Conservation (phyloP, 2,329 filamentous ascomycete genomes). For the Penicillium psychrosexuale region DNA sequence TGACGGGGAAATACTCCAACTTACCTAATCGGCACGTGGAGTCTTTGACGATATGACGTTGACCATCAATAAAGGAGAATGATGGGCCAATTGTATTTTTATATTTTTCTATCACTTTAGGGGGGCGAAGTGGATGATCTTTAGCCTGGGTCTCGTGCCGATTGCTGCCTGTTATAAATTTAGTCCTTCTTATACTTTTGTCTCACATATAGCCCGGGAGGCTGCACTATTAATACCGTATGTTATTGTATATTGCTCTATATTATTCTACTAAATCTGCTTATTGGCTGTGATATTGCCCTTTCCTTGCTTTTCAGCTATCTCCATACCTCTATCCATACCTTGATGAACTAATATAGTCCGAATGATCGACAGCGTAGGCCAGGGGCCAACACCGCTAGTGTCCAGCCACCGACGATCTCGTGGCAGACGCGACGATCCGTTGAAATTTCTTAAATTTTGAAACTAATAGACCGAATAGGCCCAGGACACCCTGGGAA, state of each 20-base stretch:
- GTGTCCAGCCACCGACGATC: conserved; percentile 26
- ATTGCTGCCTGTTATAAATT: conserved; percentile 1
- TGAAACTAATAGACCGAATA: background rate
- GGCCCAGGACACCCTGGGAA: background rate
- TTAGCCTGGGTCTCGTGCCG: background rate
- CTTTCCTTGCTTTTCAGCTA: background rate
- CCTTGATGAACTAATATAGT: background rate
- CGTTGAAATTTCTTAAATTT: background rate
- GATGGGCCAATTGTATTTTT: conserved; percentile 14
- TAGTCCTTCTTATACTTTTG: background rate
- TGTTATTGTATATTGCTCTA: no score
- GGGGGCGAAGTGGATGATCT: background rate
- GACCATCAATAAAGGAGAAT: background rate
- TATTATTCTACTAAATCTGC: background rate
- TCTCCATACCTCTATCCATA: background rate
- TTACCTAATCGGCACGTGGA: conserved; percentile 3
- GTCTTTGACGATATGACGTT: conserved; percentile 10
- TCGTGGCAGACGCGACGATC: conserved; percentile 8
- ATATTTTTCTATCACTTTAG: background rate
- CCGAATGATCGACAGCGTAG: conserved; percentile 15
- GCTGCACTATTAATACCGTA: background rate
- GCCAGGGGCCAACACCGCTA: conserved; percentile 12
- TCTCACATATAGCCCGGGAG: background rate
- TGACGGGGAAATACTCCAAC: background rate
- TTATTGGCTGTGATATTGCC: background rate